These are phyloP conservation scores for Pythium sukuiense DNA, from an alignment of 352 stramenopile genomes.

Conservation along the genomic window DNA sequence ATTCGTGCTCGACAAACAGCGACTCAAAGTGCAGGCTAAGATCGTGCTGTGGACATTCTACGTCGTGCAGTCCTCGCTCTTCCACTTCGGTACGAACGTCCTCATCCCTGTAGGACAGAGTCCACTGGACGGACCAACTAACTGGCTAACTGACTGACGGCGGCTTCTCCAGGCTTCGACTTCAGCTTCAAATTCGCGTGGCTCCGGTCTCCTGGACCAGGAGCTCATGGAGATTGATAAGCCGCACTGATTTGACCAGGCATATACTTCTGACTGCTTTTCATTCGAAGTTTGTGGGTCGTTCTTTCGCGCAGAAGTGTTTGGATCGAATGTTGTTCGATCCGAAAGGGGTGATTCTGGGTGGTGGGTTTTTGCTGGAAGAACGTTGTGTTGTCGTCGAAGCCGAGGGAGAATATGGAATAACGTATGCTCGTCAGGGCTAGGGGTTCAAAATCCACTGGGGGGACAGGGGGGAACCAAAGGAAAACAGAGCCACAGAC, in stretches of 20 bases:
- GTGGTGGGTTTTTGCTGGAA: constrained; percentile 6
- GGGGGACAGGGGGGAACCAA: neutral
- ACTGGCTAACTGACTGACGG: neutral
- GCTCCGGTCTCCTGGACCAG: constrained; percentile 6
- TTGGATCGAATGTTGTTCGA: constrained; percentile 4
- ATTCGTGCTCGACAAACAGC: constrained; percentile 18
- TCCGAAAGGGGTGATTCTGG: neutral
- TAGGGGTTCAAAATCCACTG: neutral
- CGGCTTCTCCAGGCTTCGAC: neutral
- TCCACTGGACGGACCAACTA: neutral
- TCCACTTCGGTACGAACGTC: constrained; percentile 5
- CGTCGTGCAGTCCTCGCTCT: constrained; percentile 14
- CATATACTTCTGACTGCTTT: neutral
- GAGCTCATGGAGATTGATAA: no score
- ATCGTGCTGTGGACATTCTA: constrained; percentile 14
- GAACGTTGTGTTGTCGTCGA: constrained; percentile 7
- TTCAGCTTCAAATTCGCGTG: constrained; percentile 16
- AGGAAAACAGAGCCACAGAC: neutral
- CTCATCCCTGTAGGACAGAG: neutral
- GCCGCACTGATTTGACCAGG: constrained; percentile 1
- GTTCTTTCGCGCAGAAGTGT: constrained; percentile 7
- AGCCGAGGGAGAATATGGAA: neutral
- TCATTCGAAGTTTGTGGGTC: neutral
- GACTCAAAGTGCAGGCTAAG: constrained; percentile 12
- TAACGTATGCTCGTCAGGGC: neutral